A percentile compares a stretch with the other conserved stretches of the same genome.
Evolutionary conservation across 2,329 filamentous ascomycete genomes (phyloP).

Genomic region (Neodidymelliopsis sp.): DNA sequence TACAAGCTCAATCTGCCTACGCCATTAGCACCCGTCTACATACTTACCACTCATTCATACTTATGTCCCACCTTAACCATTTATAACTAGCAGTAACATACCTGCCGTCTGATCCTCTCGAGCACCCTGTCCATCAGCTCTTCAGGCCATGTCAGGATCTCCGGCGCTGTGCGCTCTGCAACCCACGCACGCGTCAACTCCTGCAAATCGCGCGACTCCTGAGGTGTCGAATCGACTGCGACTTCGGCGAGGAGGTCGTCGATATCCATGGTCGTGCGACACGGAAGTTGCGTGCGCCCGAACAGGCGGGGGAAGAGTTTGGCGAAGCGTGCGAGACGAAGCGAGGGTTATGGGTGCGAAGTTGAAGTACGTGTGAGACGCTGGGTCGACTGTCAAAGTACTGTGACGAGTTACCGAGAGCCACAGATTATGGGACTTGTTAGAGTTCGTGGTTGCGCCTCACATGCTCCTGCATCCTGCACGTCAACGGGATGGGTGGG

Average conservation of each 20-base stretch:
- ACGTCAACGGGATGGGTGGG: slow-evolving; percentile 15
- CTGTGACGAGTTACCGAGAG: not conserved
- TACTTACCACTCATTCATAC: not conserved
- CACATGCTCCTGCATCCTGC: slow-evolving; percentile 11
- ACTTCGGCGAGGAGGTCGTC: slow-evolving; percentile 62
- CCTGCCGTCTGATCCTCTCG: slow-evolving; percentile 57
- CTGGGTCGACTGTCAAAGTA: not conserved
- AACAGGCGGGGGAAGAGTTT: not conserved
- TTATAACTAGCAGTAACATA: slow-evolving; percentile 24
- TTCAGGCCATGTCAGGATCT: slow-evolving; percentile 81
- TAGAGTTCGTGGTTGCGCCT: slow-evolving; percentile 8
- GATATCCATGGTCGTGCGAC: slow-evolving; percentile 52
- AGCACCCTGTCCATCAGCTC: slow-evolving; percentile 84
- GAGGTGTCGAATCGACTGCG: slow-evolving; percentile 55
- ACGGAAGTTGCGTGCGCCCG: not conserved
- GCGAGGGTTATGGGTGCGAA: not conserved
- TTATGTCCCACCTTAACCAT: not conserved
- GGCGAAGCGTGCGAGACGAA: not conserved
- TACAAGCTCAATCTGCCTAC: slow-evolving; percentile 56
- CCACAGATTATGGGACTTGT: slow-evolving; percentile 3
- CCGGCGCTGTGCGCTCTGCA: slow-evolving; percentile 86
- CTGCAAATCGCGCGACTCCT: slow-evolving; percentile 78
- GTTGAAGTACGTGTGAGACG: slow-evolving; percentile 1
- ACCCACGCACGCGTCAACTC: slow-evolving; percentile 91
- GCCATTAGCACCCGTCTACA: slow-evolving; percentile 25